These are phyloP conservation scores for Cladorrhinum samala DNA, from an alignment of 495 filamentous ascomycete genomes.

Conservation along the genomic window DNA sequence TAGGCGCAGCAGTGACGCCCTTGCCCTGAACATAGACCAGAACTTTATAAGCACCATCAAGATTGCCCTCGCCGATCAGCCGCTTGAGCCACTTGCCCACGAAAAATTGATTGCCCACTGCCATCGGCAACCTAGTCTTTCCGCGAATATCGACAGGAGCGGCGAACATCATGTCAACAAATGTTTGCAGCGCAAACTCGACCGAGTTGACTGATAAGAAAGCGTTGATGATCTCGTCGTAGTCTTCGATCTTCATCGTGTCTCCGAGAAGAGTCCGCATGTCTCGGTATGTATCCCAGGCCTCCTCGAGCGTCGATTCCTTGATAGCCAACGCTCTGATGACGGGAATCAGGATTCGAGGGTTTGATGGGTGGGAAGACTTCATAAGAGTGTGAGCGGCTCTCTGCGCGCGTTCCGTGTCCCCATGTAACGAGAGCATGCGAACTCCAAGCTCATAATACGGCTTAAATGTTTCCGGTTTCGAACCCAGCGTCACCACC, in stretches of 20 bases:
- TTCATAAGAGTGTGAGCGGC: conserved; percentile 54
- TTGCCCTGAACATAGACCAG: conserved; percentile 61
- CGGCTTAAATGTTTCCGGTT: conserved; percentile 43
- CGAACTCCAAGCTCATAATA: conserved; percentile 67
- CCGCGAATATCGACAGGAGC: conserved; percentile 39
- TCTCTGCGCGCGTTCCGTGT: conserved; percentile 58
- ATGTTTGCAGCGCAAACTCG: conserved; percentile 62
- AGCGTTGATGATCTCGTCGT: conserved; percentile 58
- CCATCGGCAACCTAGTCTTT: conserved; percentile 48
- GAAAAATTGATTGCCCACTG: conserved; percentile 70
- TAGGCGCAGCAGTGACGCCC: conserved; percentile 57
- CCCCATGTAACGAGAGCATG: conserved; percentile 54
- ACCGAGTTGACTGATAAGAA: conserved; percentile 54
- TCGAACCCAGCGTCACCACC: conserved; percentile 45
- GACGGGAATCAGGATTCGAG: conserved; percentile 61
- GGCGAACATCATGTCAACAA: conserved; percentile 80
- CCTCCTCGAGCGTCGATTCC: conserved; percentile 38
- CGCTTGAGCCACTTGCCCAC: conserved; percentile 78
- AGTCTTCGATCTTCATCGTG: conserved; percentile 66
- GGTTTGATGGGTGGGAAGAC: conserved; percentile 41
- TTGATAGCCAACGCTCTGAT: conserved; percentile 44
- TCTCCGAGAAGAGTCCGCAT: conserved; percentile 54
- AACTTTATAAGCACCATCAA: conserved; percentile 62
- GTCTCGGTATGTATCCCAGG: conserved; percentile 62
- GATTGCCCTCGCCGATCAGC: conserved; percentile 63